A percentile compares a stretch with the other conserved stretches of the same genome.
These are phyloP conservation scores for Saposhnikovia divaricata DNA, from an alignment of 129 eudicot species.

Conservation along the genomic window DNA sequence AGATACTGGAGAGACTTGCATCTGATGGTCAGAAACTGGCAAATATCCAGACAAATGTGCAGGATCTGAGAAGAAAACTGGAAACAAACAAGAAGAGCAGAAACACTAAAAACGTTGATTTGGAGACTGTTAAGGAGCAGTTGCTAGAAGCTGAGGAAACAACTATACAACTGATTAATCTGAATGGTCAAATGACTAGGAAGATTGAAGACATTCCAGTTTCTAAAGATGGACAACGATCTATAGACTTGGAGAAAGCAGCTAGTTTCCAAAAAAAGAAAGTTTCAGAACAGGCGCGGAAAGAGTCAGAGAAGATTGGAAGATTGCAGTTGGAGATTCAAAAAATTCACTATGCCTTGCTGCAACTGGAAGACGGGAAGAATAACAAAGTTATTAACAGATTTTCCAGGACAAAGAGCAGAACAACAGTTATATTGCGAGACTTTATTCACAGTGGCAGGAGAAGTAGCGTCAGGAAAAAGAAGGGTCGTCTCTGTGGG, in stretches of 20 bases:
- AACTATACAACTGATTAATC: slow-evolving; percentile 36
- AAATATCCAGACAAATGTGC: slow-evolving; percentile 45
- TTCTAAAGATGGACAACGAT: slow-evolving; percentile 18
- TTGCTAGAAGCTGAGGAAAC: slow-evolving; percentile 65
- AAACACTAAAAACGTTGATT: slow-evolving; percentile 40
- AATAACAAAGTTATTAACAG: slow-evolving; percentile 45
- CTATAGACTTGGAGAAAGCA: slow-evolving; percentile 40
- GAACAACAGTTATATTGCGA: slow-evolving; percentile 50
- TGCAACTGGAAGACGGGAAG: slow-evolving; percentile 63
- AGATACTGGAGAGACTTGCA: slow-evolving; percentile 52
- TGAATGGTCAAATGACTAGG: slow-evolving; percentile 45
- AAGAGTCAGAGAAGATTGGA: slow-evolving; percentile 74
- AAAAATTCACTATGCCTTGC: slow-evolving; percentile 58
- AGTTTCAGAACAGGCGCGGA: slow-evolving; percentile 45
- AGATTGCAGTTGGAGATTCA: slow-evolving; percentile 77
- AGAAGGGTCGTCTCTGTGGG: slow-evolving; percentile 64
- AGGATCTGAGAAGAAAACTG: slow-evolving; percentile 44
- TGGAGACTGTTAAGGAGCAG: slow-evolving; percentile 59
- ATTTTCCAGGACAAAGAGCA: slow-evolving; percentile 54
- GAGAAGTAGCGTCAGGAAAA: slow-evolving; percentile 35
- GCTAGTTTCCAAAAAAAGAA: slow-evolving; percentile 21
- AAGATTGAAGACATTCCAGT: slow-evolving; percentile 44
- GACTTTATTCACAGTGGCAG: slow-evolving; percentile 62
- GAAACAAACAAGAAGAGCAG: slow-evolving; percentile 44
- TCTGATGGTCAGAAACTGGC: slow-evolving; percentile 64